Evolutionary conservation across 1,139 yeast species (phyloP), one percentile per base, ranked within the genome.

Genomic region (Diutina scorzettiae): DNA sequence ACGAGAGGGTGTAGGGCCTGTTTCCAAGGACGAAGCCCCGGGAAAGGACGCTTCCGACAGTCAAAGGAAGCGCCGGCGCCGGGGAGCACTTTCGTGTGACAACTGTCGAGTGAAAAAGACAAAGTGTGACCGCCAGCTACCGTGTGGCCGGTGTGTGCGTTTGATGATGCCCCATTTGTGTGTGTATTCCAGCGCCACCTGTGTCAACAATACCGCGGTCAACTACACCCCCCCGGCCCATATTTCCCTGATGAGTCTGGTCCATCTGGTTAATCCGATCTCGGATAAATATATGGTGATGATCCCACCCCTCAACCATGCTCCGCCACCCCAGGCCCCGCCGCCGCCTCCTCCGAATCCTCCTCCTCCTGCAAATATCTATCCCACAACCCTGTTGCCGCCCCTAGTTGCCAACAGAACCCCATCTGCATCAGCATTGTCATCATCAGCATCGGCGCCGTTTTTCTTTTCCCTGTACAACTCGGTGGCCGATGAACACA

Each of bases 41-140:
- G n/a, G n/a, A n/a, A n/a, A n/a, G n/a, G n/a, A n/a, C n/a, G n/a
- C n/a, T n/a, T n/a, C n/a, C n/a, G n/a, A n/a, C n/a, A n/a, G n/a
- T n/a, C n/a, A n/a, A 14, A 5, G 30, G 6, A 34, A 34, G 27
- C 39, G 39, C 7, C 39, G 39, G 7, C 39, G 39, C n/a, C 27
- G 39, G 12, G 29, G 14, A 16, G 39, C 39, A 5, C 28, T 34
- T 9, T 34, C 39, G 11, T 34, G 39, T 34, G 39, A 34, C n/a
- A 34, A 23, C 17, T 34, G 39, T 21, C 39, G 39, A n/a, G 28
- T 23, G 5, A 34, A 34, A 23, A 34, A 34, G 18, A 34, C 39
- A n/a, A 34, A 34, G 14, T 34, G 39, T 23, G 39, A 34, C 25
- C 39, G 39, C 28, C 27, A 34, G 19, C 28, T 34, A 2, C 39